Base-by-base conservation (phyloP, 1,139 yeast species). In the Yamadazyma epiphylla region DNA sequence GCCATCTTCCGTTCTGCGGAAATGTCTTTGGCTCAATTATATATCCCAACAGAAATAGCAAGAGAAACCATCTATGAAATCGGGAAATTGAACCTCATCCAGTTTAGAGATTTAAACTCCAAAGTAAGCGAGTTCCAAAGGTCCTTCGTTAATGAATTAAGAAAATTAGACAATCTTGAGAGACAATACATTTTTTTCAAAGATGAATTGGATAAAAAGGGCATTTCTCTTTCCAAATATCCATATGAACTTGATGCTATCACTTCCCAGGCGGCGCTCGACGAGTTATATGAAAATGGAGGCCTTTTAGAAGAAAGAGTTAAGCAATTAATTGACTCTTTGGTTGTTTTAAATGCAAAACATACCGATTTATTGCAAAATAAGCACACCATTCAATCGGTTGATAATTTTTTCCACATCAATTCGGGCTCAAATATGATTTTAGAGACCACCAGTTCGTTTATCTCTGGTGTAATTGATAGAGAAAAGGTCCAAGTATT, bases 1-100 rank as follows among this genome's bases (percentile, higher is more conserved):
- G 87, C 86, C 27, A 74, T 80, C 43, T 79, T 79, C 74, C 83
- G 86, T 64, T 82, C 91, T 30, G 91, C 91, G 74, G 84, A 78
- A 46, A 82, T 82, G 91, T 75, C 86, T 14, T 71, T 80, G 55
- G 75, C 81, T 26, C 86, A 82, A 51, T 58, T 83, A 45, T 82
- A 80, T 49, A 77, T 82, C 31, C 88, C 89, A 3, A 65, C 80
- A 15, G 94, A 83, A 55, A 73, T 77, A 15, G 63, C 83, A 3
- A 63, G 91, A 43, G 86, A 80, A 36, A 67, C 80, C 10, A 70
- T 80, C 27, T 75, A 79, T 48, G 64, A 77, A 15, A 59, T 83
- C 27, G 91, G 91, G 8, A 74, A 74, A 29, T 56, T 80, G 43
- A 80, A 82, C 30, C 55, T 74, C 35, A 63, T 82, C 28, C 86